Conservation (phyloP, 768 basidiomycete genomes). For the Calocybe indica region DNA sequence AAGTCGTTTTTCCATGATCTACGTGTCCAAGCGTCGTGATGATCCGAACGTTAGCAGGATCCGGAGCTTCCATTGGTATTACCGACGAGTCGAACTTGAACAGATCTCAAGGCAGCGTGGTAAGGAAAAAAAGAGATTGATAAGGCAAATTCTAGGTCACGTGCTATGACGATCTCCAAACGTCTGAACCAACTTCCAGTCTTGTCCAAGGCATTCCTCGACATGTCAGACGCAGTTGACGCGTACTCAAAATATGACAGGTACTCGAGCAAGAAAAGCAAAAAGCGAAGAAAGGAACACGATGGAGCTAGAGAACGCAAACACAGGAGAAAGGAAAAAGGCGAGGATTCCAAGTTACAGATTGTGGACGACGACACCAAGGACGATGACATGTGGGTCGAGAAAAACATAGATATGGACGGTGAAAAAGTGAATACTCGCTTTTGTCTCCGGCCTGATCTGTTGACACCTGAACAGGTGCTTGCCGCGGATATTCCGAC, state of each 20-base stretch:
- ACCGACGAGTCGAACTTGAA: neutral
- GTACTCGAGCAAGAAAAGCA: constrained; percentile 39
- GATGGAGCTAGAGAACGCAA: constrained; percentile 18
- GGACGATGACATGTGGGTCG: constrained; percentile 79
- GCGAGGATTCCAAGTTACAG: constrained; percentile 33
- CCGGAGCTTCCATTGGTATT: constrained; percentile 25
- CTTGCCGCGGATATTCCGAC: constrained; percentile 75
- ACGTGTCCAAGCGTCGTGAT: constrained; percentile 87
- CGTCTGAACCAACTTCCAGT: constrained; percentile 4
- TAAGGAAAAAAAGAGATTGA: constrained; percentile 3
- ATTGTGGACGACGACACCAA: constrained; percentile 70
- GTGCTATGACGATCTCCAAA: constrained; percentile 14
- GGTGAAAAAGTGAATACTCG: constrained; percentile 55
- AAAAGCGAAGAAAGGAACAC: constrained; percentile 51
- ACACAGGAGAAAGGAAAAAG: constrained; percentile 40
- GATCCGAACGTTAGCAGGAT: constrained; percentile 55
- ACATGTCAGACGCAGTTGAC: constrained; percentile 20
- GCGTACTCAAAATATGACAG: constrained; percentile 22
- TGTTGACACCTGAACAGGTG: constrained; percentile 29
- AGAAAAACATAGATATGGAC: constrained; percentile 80
- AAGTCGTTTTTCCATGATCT: constrained; percentile 94
- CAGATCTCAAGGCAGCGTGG: no score
- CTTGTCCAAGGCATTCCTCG: constrained; percentile 16
- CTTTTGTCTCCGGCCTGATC: constrained; percentile 5
- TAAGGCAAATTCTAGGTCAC: constrained; percentile 7